Evolutionary conservation across 1,139 yeast species (phyloP).

Genomic region (Kodamaea fungicola): DNA sequence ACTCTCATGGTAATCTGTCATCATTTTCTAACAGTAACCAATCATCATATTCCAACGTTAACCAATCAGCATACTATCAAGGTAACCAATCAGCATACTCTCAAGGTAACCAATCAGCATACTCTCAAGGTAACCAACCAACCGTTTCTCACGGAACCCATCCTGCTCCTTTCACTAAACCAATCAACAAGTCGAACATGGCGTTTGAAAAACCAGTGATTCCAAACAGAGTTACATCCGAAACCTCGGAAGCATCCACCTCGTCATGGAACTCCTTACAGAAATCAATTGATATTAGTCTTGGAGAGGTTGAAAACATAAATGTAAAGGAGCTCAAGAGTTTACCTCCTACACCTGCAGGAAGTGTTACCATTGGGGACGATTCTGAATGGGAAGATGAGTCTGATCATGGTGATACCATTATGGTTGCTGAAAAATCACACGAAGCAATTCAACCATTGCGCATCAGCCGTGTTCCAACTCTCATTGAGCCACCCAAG

Average conservation of each 20-base stretch:
- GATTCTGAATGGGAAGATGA: slow-evolving; percentile 7
- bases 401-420: neutral
- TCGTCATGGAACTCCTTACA: slow-evolving; percentile 38
- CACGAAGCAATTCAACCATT: slow-evolving; percentile 7
- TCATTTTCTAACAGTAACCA: too few relatives aligned
- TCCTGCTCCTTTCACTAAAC: neutral
- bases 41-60: too few relatives aligned
- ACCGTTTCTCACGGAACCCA: neutral
- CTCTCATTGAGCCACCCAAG: slow-evolving; percentile 2
- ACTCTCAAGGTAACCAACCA: neutral
- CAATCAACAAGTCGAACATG: neutral
- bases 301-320: slow-evolving; percentile 6
- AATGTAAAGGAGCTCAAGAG: slow-evolving; percentile 3
- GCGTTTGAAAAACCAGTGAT: slow-evolving; percentile 1
- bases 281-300: slow-evolving; percentile 28
- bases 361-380: neutral
- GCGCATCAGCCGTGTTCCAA: slow-evolving; percentile 10
- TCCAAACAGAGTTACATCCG: slow-evolving; percentile 8
- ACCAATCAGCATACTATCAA: too few relatives aligned
- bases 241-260: slow-evolving; percentile 9
- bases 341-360: slow-evolving; percentile 8
- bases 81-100: too few relatives aligned
- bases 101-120: neutral
- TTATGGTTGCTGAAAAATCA: slow-evolving; percentile 1
- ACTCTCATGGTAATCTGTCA: too few relatives aligned